Evolutionary conservation across 164 flowering plant species (phyloP).

Genomic region (Chloranthus sessilifolius): DNA sequence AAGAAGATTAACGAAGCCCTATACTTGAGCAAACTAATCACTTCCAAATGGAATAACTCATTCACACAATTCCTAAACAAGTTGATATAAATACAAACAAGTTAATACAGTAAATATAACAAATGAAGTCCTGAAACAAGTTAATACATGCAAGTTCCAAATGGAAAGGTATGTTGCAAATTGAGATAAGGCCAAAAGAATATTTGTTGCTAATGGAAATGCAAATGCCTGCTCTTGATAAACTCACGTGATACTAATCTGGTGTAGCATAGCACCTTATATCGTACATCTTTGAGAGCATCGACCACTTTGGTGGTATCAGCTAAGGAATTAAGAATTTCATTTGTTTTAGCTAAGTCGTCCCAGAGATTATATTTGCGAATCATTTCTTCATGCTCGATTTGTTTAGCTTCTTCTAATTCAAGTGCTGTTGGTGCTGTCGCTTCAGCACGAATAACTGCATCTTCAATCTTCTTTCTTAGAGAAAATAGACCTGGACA

Average conservation of each 20-base stretch:
- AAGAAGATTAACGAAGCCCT: too few species aligned
- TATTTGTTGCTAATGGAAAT: not conserved
- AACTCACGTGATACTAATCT: slow-evolving; percentile 9
- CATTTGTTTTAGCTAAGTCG: slow-evolving; percentile 60
- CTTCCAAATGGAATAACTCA: too few species aligned
- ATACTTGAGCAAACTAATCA: too few species aligned
- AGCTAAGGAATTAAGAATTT: slow-evolving; percentile 57
- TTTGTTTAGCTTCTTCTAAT: slow-evolving; percentile 56
- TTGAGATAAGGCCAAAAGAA: not conserved
- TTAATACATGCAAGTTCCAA: slow-evolving; percentile 1
- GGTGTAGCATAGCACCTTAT: slow-evolving; percentile 49
- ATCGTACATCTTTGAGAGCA: slow-evolving; percentile 62
- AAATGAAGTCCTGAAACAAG: slow-evolving; percentile 3
- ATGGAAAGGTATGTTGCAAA: not conserved
- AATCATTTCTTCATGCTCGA: slow-evolving; percentile 55
- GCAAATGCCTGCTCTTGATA: slow-evolving; percentile 4
- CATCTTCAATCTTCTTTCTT: slow-evolving; percentile 76
- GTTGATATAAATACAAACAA: not conserved
- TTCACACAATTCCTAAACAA: too few species aligned
- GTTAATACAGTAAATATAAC: not conserved
- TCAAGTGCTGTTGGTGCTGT: slow-evolving; percentile 56
- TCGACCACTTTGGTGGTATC: slow-evolving; percentile 62
- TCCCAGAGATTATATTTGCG: slow-evolving; percentile 71
- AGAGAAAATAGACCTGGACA: slow-evolving; percentile 58
- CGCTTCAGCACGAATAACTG: slow-evolving; percentile 61